These are phyloP conservation scores for Nicotiana paniculata DNA, from an alignment of 257 asterid species.

Conservation along the genomic window DNA sequence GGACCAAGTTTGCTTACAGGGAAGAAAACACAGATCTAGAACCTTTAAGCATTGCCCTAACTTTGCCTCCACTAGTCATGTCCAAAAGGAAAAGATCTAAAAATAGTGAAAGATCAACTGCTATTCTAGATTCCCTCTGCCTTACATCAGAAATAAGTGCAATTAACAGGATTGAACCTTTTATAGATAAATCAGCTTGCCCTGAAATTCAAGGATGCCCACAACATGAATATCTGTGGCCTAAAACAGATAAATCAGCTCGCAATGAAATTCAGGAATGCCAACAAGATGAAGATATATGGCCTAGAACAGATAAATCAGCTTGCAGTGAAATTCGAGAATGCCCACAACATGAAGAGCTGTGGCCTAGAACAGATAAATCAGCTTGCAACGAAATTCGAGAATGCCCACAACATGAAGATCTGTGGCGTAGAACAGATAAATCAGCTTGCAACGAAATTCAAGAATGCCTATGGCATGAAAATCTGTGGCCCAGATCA, in stretches of 20 bases:
- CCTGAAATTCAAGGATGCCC: not conserved
- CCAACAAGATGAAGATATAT: not conserved
- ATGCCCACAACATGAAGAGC: not conserved
- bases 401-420: not conserved
- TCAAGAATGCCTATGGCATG: not conserved
- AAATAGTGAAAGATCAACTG: not conserved
- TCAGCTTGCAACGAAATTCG: not conserved
- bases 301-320: not conserved
- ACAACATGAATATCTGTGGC: not conserved
- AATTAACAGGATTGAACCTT: not conserved
- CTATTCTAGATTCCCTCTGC: not conserved
- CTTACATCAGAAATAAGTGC: not conserved
- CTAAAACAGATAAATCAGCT: not conserved
- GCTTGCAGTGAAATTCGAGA: not conserved
- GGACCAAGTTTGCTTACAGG: not conserved
- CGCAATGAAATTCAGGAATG: not conserved
- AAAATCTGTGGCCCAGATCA: not conserved
- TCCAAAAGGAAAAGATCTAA: constrained; percentile 9
- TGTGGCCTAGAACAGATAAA: not conserved
- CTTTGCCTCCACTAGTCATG: constrained; percentile 2
- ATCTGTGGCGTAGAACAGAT: not conserved
- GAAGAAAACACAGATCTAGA: not conserved
- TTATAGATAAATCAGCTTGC: not conserved
- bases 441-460: not conserved
- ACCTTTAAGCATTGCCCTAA: not conserved